Conservation (phyloP, 2,329 filamentous ascomycete species). For the Fonsecaea pugnacius region DNA sequence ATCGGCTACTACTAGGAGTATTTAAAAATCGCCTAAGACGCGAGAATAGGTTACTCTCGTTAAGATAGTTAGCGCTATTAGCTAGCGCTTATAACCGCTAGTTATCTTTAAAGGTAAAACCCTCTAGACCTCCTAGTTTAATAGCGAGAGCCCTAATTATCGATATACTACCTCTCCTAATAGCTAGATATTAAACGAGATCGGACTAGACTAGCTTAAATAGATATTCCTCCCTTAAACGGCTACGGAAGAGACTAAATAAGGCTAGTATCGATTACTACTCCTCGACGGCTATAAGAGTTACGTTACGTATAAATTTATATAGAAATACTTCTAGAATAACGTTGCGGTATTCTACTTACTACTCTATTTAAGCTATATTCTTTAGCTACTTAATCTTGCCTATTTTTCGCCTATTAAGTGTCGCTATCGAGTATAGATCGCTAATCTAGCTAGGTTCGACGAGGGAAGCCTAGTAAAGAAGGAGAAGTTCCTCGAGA, state of each 20-base stretch:
- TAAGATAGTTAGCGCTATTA: constrained; percentile 32
- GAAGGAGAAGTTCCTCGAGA: constrained; percentile 15
- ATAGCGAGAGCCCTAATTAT: constrained; percentile 21
- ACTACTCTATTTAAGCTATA: constrained; percentile 37
- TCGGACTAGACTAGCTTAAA: constrained; percentile 31
- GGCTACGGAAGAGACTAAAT: neutral
- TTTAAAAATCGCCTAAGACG: constrained; percentile 25
- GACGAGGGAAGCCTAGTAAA: constrained; percentile 7
- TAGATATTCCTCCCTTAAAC: constrained; percentile 33
- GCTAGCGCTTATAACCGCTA: constrained; percentile 21
- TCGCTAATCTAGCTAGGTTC: constrained; percentile 21
- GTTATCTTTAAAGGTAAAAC: constrained; percentile 37
- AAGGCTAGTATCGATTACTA: constrained; percentile 25
- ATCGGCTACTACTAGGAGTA: constrained; percentile 7
- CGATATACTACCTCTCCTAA: constrained; percentile 33
- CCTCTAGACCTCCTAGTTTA: constrained; percentile 35
- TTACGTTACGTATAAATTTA: constrained; percentile 33
- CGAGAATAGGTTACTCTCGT: constrained; percentile 34
- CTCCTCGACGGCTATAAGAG: constrained; percentile 34
- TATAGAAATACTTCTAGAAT: constrained; percentile 31
- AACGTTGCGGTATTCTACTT: constrained; percentile 35
- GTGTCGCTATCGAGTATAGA: constrained; percentile 40
- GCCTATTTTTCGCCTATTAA: constrained; percentile 30
- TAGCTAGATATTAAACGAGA: constrained; percentile 36
- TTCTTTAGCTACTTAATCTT: constrained; percentile 35